These are phyloP conservation scores for Galerina marginata DNA, from an alignment of 768 basidiomycete species.

Conservation along the genomic window DNA sequence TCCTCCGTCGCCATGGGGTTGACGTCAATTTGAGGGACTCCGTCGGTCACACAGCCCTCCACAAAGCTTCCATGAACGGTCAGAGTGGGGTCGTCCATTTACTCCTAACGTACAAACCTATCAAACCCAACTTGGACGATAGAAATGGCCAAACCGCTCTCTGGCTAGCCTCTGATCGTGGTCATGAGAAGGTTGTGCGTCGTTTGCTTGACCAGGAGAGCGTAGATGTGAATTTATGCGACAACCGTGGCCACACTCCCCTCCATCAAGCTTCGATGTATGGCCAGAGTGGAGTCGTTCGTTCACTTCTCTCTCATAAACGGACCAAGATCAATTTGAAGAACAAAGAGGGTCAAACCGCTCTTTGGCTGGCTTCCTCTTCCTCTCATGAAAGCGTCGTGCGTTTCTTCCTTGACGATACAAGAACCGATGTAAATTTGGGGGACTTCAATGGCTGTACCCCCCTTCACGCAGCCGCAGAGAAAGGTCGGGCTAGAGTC, in stretches of 20 bases:
- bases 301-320: no score
- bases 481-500: background rate
- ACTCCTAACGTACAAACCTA: background rate
- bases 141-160: background rate
- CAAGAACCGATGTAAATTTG: no score
- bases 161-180: background rate
- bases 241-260: background rate
- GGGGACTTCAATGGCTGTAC: no score
- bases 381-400: no score
- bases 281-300: no score
- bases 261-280: background rate
- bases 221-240: background rate
- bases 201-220: background rate
- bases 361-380: no score
- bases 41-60: background rate
- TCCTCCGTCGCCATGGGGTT: background rate
- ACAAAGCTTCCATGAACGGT: background rate
- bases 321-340: no score
- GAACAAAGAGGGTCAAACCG: no score
- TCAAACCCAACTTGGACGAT: background rate
- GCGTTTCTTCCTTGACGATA: no score
- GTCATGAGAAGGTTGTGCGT: no score
- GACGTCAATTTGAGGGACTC: background rate
- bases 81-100: background rate
- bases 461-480: no score